phyloP scores from a whole-genome alignment of 768 basidiomycete species.

The Amanita muscaria region DNA sequence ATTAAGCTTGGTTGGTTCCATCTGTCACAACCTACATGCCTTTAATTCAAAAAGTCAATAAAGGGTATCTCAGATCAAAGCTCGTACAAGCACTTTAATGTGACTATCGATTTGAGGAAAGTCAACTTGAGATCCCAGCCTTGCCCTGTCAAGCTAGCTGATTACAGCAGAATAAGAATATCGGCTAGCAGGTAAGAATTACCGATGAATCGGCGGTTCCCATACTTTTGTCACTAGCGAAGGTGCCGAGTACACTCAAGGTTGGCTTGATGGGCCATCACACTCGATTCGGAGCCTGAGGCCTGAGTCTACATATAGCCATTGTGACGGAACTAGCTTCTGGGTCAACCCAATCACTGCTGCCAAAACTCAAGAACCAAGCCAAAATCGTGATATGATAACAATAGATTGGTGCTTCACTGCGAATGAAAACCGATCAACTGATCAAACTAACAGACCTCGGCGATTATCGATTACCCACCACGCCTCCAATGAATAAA shows the following conservation, averaged over 20 bases:
- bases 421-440: too few relatives aligned
- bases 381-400: neutral
- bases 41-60: constrained; percentile 25
- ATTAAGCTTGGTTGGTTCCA: too few relatives aligned
- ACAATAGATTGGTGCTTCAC: neutral
- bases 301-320: constrained; percentile 5
- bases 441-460: too few relatives aligned
- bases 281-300: neutral
- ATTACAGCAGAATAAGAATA: constrained; percentile 3
- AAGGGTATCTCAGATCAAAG: constrained; percentile 31
- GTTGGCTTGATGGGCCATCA: constrained; percentile 1
- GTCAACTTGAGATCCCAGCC: neutral
- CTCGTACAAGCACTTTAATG: constrained; percentile 1
- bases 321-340: constrained; percentile 4
- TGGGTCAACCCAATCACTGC: constrained; percentile 4
- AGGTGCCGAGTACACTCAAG: constrained; percentile 1
- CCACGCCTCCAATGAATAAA: too few relatives aligned
- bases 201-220: neutral
- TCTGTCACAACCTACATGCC: too few relatives aligned
- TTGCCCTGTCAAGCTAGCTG: constrained; percentile 4
- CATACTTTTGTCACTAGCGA: neutral
- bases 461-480: constrained; percentile 6
- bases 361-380: constrained; percentile 5
- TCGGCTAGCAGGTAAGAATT: constrained; percentile 1
- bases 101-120: constrained; percentile 2